These are phyloP conservation scores for Oryza punctata DNA, from an alignment of 176 grass and related monocot species.

Conservation along the genomic window DNA sequence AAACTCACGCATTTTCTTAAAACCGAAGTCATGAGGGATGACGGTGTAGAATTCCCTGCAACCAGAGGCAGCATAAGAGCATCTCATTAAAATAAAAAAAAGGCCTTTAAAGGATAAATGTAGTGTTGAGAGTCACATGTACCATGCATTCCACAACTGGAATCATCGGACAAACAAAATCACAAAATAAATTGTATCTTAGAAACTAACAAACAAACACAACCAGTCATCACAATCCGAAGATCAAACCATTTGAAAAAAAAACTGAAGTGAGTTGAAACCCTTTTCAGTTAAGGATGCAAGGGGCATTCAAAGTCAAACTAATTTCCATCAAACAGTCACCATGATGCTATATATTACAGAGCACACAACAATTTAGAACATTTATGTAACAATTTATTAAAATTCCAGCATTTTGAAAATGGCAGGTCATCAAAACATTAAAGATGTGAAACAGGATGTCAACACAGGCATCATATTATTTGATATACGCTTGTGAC, in stretches of 20 bases:
- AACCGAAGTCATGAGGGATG: conserved; percentile 99
- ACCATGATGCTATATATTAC: not conserved
- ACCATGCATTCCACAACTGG: not conserved
- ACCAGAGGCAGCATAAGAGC: conserved; percentile 17
- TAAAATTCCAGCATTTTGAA: not conserved
- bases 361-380: not conserved
- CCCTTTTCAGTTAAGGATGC: not conserved
- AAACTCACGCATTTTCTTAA: conserved; percentile 86
- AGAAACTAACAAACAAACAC: conserved; percentile 17
- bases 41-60: conserved; percentile 73
- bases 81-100: conserved; percentile 6
- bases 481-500: not conserved
- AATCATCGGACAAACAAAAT: conserved; percentile 6
- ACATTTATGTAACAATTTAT: not conserved
- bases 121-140: not conserved
- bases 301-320: not conserved
- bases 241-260: not conserved
- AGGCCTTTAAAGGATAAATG: not conserved
- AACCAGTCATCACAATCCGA: not conserved
- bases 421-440: not conserved
- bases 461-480: not conserved
- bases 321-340: conserved; percentile 11
- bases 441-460: conserved; percentile 8
- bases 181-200: conserved; percentile 15
- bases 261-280: not conserved